Evolutionary conservation across 2,329 filamentous ascomycete genomes (phyloP).

Genomic region (Penicillium sp.): DNA sequence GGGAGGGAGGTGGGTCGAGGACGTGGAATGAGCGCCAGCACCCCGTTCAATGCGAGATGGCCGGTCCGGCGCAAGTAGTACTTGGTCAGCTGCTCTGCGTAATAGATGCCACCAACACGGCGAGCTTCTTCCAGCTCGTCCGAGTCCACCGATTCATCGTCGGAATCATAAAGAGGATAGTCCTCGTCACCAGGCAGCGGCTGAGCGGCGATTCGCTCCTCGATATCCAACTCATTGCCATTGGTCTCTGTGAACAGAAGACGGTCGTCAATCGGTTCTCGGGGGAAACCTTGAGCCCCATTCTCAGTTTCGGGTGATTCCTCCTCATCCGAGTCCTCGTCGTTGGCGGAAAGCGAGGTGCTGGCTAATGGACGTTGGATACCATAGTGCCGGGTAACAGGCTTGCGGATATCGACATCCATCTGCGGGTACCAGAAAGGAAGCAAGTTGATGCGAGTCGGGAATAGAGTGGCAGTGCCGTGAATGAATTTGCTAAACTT

Average conservation of each 20-base stretch:
- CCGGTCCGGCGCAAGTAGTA: conserved; percentile 51
- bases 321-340: conserved; percentile 69
- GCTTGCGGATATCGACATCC: conserved; percentile 95
- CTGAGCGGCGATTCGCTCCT: conserved; percentile 72
- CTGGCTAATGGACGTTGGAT: conserved; percentile 77
- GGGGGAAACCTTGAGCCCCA: conserved; percentile 4
- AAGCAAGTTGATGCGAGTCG: conserved; percentile 79
- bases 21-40: conserved; percentile 55
- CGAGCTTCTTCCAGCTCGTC: conserved; percentile 76
- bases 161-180: conserved; percentile 87
- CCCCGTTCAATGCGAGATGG: conserved; percentile 43
- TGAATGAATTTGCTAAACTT: conserved; percentile 99
- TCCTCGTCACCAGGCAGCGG: conserved; percentile 62
- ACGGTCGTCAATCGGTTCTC: conserved; percentile 34
- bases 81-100: conserved; percentile 61
- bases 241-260: conserved; percentile 47
- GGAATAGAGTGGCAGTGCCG: conserved; percentile 83
- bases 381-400: conserved; percentile 81
- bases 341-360: conserved; percentile 71
- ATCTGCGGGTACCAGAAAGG: conserved; percentile 99
- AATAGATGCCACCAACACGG: conserved; percentile 71
- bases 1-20: conserved; percentile 47
- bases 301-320: conserved; percentile 39
- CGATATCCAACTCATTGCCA: conserved; percentile 63
- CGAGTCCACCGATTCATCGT: conserved; percentile 73